Evolutionary conservation across 1,284 basidiomycete genomes (phyloP).

Genomic region (Papiliotrema flavescens): DNA sequence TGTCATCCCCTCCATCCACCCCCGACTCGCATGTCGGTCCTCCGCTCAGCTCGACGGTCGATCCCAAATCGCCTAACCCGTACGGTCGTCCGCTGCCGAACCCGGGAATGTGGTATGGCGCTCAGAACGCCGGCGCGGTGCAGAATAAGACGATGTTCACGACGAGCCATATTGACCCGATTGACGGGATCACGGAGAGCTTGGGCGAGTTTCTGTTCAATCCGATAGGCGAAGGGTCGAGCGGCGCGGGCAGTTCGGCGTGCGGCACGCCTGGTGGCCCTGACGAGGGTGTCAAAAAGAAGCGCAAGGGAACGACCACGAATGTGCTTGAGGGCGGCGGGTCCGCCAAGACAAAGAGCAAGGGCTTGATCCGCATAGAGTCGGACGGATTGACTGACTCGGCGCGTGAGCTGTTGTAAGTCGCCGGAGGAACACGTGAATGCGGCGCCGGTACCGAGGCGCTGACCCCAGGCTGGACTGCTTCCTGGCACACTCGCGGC

Average conservation of each 20-base stretch:
- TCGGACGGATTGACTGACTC: conserved; percentile 34
- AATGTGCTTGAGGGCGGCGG: background rate
- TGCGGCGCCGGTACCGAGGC: background rate
- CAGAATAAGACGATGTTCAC: background rate
- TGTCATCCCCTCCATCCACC: background rate
- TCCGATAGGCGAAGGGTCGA: conserved; percentile 12
- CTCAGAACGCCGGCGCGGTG: background rate
- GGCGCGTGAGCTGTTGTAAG: conserved; percentile 28
- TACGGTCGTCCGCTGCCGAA: conserved; percentile 1
- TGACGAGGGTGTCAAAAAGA: conserved; percentile 11
- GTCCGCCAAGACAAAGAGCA: background rate
- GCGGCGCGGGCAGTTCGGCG: background rate
- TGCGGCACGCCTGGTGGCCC: conserved; percentile 1
- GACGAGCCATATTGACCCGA: conserved; percentile 12
- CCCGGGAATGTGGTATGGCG: background rate
- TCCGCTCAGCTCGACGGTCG: background rate
- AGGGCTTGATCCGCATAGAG: conserved; percentile 13
- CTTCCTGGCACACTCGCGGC: conserved; percentile 34
- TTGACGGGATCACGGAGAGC: conserved; percentile 35
- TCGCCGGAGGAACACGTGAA: conserved; percentile 1
- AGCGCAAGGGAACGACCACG: conserved; percentile 1
- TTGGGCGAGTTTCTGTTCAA: conserved; percentile 44
- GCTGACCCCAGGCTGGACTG: conserved; percentile 24
- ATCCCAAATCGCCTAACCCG: background rate
- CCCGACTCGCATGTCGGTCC: background rate